These are phyloP conservation scores for Pseudodiploospora longispora DNA, from an alignment of 2,329 filamentous ascomycete genomes.

Conservation along the genomic window DNA sequence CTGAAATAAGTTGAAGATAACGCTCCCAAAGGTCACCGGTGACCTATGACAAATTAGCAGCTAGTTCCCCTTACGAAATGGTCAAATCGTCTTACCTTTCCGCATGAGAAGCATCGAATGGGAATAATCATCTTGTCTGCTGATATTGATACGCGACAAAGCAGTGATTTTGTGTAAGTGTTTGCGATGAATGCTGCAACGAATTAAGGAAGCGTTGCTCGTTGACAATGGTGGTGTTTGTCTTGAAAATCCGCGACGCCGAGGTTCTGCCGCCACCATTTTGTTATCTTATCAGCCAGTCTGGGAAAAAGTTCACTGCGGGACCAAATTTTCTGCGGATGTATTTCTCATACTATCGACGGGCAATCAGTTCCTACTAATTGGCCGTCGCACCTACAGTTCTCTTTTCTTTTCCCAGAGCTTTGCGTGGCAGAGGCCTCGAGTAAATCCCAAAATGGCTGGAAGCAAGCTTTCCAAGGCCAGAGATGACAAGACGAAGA, in stretches of 20 bases:
- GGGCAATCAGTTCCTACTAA: too few relatives aligned
- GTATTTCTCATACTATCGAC: too few relatives aligned
- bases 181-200: too few relatives aligned
- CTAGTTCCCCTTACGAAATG: background rate
- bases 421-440: background rate
- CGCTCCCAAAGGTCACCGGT: conserved; percentile 96
- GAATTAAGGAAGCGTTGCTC: conserved; percentile 6
- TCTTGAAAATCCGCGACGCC: conserved; percentile 18
- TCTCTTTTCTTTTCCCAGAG: conserved; percentile 1
- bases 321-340: conserved; percentile 30
- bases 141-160: conserved; percentile 7
- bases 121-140: conserved; percentile 84
- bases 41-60: conserved; percentile 53
- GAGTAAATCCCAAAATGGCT: conserved; percentile 22
- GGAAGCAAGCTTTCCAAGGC: conserved; percentile 22
- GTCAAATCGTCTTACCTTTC: conserved; percentile 62
- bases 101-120: conserved; percentile 96
- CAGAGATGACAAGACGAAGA: conserved; percentile 32
- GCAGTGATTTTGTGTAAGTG: too few relatives aligned
- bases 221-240: background rate
- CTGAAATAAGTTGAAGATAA: conserved; percentile 82
- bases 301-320: conserved; percentile 30
- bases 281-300: conserved; percentile 32
- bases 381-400: conserved; percentile 6
- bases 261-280: conserved; percentile 20